Conservation (phyloP, 2,329 filamentous ascomycete genomes). For the Neonectria coccinea region DNA sequence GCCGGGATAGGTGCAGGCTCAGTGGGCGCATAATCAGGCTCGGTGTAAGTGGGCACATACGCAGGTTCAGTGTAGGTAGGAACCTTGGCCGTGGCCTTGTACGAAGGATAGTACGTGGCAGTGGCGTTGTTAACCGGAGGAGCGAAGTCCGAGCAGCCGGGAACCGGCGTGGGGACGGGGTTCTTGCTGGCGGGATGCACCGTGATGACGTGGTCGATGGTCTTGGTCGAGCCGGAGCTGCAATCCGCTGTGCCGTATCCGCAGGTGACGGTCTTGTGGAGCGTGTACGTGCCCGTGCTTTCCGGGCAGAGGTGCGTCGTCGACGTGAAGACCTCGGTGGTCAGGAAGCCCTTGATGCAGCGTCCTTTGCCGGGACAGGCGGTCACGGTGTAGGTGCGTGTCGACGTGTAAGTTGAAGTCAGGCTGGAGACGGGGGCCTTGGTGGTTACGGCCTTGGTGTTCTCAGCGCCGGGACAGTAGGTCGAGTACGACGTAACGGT, state of each 20-base stretch:
- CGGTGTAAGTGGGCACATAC: too few relatives aligned
- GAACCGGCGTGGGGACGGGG: slow-evolving; percentile 3
- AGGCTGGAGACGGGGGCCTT: slow-evolving; percentile 25
- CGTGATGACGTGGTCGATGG: slow-evolving; percentile 40
- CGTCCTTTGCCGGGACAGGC: slow-evolving; percentile 63
- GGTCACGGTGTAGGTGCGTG: slow-evolving; percentile 67
- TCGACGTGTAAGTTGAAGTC: slow-evolving; percentile 62
- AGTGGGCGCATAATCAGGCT: slow-evolving; percentile 6
- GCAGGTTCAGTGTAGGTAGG: slow-evolving; percentile 26
- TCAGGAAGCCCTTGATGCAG: slow-evolving; percentile 38
- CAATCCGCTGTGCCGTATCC: slow-evolving; percentile 43
- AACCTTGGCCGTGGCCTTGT: slow-evolving; percentile 17
- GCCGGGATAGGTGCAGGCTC: slow-evolving; percentile 14
- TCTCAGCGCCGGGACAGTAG: slow-evolving; percentile 49
- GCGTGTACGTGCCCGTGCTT: slow-evolving; percentile 45
- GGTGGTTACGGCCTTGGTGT: slow-evolving; percentile 13
- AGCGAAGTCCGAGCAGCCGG: neutral
- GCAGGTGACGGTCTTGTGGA: slow-evolving; percentile 48
- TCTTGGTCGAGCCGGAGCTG: slow-evolving; percentile 42
- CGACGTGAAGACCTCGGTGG: slow-evolving; percentile 41
- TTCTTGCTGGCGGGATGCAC: slow-evolving; percentile 43
- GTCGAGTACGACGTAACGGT: slow-evolving; percentile 49
- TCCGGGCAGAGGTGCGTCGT: slow-evolving; percentile 41
- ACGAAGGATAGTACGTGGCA: slow-evolving; percentile 29
- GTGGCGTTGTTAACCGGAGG: slow-evolving; percentile 33